Evolutionary conservation across 139 green algal genomes (phyloP), one percentile per base, ranked within the genome.

Genomic region (Marvania coccoides): DNA sequence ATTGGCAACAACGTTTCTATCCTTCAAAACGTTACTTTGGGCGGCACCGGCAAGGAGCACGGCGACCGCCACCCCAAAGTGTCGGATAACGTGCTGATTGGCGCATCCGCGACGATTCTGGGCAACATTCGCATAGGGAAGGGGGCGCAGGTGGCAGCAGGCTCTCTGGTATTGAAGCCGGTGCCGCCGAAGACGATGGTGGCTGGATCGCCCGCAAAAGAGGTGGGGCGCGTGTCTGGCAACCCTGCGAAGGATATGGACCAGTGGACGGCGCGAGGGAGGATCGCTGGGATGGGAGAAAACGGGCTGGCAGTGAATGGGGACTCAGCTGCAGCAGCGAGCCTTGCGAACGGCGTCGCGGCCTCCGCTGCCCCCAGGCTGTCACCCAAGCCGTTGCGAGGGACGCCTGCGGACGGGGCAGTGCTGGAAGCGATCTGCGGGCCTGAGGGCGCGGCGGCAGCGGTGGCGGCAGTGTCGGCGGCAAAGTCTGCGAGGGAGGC

Each of bases 11-110:
- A 95, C 71, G 91, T 96, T 4, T 96, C 87, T 5, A 91, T 98
- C 76, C 82, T 98, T 57, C 93, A 98, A 67, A 86, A 90, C 63
- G 94, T 99, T 9, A 97, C 92, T 5, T 76, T 99, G 6, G 94
- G 94, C 29, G 94, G 95, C 23, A 98, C 92, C 2, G 95, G 95
- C 24, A 99, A 98, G 74, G 87, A 90, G 29, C 73, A 78, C 0
- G 94, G 94, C 4, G 88, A 99, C 73, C 83, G 94, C 15, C 94
- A 99, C 67, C 93, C 93, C 26, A 98, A 97, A 80, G 81, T 97
- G 3, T 64, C 61, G 3, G 81, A 95, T 73, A 91, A 93, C 53
- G 93, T 97, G 34, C 77, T 97, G 29, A 93, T 98, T n/a, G 91
- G 90, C 0, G 89, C 90, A 26, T 81, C 59, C 6, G 90, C 90